Percentiles rank a stretch among this genome's conserved stretches.
These are phyloP conservation scores for Zasmidium cellare DNA, from an alignment of 2,329 filamentous ascomycete species.

Conservation along the genomic window DNA sequence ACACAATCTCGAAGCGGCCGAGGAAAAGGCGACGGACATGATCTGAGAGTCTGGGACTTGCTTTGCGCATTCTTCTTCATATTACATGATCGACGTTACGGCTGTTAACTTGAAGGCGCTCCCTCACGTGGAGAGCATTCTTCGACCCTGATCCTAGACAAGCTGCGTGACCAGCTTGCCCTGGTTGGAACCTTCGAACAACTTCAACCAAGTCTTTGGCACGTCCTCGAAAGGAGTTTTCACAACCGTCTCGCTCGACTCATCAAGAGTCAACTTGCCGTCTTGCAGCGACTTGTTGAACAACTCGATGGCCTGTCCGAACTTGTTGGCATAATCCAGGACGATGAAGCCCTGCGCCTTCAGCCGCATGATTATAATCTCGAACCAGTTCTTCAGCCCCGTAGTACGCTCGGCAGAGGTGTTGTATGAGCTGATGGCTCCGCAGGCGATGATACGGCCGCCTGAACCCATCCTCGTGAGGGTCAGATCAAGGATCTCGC, in stretches of 20 bases:
- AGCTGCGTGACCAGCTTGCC: slow-evolving; percentile 50
- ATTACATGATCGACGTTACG: too few relatives aligned
- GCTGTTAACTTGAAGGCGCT: neutral
- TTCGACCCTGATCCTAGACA: neutral
- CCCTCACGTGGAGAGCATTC: neutral
- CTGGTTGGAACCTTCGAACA: slow-evolving; percentile 50
- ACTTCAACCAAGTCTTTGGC: slow-evolving; percentile 50
- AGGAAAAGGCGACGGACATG: too few relatives aligned
- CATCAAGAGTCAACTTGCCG: slow-evolving; percentile 50
- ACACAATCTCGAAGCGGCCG: too few relatives aligned
- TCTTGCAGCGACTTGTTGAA: slow-evolving; percentile 39
- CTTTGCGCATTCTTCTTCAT: too few relatives aligned
- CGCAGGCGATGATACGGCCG: slow-evolving; percentile 69
- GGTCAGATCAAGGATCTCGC: slow-evolving; percentile 68
- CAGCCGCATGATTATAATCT: slow-evolving; percentile 36
- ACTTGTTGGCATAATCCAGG: slow-evolving; percentile 31
- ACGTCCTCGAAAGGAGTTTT: slow-evolving; percentile 50
- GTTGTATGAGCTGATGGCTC: slow-evolving; percentile 70
- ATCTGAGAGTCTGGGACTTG: too few relatives aligned
- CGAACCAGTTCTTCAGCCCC: slow-evolving; percentile 39
- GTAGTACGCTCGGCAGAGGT: slow-evolving; percentile 41
- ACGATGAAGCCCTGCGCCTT: slow-evolving; percentile 37
- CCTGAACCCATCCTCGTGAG: slow-evolving; percentile 62
- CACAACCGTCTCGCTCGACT: slow-evolving; percentile 49
- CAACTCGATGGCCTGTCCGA: slow-evolving; percentile 23